These are phyloP conservation scores for Lepidium aucheri DNA, from an alignment of 345 rosid species.

Conservation along the genomic window DNA sequence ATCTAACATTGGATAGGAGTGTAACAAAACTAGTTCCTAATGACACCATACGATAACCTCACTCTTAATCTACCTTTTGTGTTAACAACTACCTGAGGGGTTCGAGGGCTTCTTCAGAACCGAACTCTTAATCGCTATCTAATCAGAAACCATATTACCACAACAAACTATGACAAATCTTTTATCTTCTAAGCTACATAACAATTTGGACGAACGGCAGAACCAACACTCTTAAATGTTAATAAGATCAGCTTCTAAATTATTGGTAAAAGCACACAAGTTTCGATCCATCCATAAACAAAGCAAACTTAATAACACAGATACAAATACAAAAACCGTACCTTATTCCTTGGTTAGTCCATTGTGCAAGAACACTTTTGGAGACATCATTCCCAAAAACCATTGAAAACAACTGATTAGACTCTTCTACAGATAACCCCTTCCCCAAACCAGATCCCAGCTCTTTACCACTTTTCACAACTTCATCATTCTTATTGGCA, in stretches of 20 bases:
- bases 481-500: constrained; percentile 9
- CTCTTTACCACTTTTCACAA: constrained; percentile 21
- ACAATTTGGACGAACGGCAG: neutral
- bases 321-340: constrained; percentile 17
- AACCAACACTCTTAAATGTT: neutral
- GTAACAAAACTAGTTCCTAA: neutral
- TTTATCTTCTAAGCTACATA: neutral
- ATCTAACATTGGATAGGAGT: neutral
- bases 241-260: neutral
- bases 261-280: neutral
- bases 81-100: neutral
- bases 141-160: neutral
- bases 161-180: neutral
- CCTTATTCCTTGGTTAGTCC: constrained; percentile 99
- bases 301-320: neutral
- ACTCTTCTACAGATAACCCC: constrained; percentile 40
- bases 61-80: neutral
- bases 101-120: neutral
- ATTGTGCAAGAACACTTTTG: constrained; percentile 72
- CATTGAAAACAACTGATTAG: constrained; percentile 58
- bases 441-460: constrained; percentile 24
- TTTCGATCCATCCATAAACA: neutral
- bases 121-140: neutral
- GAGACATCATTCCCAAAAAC: constrained; percentile 70
- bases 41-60: neutral